Conservation (phyloP, 257 asterid genomes). For the Solanum pinnatisectum region DNA sequence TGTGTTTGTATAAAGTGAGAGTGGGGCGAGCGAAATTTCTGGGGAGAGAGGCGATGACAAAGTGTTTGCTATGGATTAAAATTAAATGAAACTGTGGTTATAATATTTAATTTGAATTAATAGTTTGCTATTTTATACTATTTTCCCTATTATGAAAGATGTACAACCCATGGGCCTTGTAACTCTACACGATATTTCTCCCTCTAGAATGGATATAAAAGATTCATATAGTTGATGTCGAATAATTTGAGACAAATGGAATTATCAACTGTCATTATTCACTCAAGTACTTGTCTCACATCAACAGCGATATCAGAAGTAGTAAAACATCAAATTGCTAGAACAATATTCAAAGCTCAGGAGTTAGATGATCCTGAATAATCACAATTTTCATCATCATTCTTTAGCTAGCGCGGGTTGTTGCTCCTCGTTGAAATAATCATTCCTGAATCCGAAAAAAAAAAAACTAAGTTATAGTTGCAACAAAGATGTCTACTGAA, state of each 20-base stretch:
- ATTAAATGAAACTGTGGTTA: no score
- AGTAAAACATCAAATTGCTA: not conserved
- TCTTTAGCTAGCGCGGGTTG: conserved; percentile 62
- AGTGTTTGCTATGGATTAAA: no score
- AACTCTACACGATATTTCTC: not conserved
- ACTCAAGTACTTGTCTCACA: not conserved
- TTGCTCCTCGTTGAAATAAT: conserved; percentile 45
- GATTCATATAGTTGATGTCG: not conserved
- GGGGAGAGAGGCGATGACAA: no score
- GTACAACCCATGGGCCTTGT: no score
- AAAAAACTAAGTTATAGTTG: not conserved
- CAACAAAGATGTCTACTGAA: not conserved
- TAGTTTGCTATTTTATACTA: no score
- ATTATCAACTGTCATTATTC: not conserved
- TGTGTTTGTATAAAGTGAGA: no score
- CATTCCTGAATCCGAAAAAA: conserved; percentile 37
- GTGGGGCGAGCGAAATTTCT: no score
- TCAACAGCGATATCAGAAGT: not conserved
- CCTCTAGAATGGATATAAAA: not conserved
- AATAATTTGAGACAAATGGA: not conserved
- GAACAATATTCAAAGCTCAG: not conserved
- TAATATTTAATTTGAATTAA: no score
- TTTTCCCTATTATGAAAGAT: no score
- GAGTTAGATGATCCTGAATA: not conserved
- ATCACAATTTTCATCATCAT: conserved; percentile 20